Percentiles rank a stretch among this genome's conserved stretches.
phyloP scores from a whole-genome alignment of 768 basidiomycete genomes.

The Hericium coralloides region DNA sequence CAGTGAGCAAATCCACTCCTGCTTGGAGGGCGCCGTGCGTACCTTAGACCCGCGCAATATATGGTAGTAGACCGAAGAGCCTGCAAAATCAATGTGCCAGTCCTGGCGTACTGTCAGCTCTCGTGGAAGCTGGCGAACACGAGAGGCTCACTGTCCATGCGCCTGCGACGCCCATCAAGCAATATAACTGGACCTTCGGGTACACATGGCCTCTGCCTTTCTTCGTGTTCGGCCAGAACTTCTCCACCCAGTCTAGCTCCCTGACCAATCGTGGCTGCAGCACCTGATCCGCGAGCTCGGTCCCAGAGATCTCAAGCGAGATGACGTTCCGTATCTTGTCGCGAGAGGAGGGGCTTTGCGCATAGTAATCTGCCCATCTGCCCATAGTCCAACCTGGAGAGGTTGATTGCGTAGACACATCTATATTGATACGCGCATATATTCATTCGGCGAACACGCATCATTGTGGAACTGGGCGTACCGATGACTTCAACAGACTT shows the following conservation, averaged over 20 bases:
- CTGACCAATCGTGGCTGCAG: slow-evolving; percentile 76
- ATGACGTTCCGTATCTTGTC: slow-evolving; percentile 95
- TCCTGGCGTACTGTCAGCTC: slow-evolving; percentile 43
- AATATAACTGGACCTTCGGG: slow-evolving; percentile 94
- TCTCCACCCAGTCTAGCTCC: slow-evolving; percentile 96
- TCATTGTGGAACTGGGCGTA: slow-evolving; percentile 23
- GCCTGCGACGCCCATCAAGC: slow-evolving; percentile 88
- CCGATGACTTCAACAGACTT: slow-evolving; percentile 88
- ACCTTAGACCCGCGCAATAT: slow-evolving; percentile 83
- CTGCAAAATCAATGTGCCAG: slow-evolving; percentile 98
- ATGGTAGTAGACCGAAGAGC: slow-evolving; percentile 96
- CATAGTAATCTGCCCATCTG: slow-evolving; percentile 86
- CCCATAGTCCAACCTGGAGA: slow-evolving; percentile 83
- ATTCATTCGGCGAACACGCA: slow-evolving; percentile 2
- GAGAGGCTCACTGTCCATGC: slow-evolving; percentile 79
- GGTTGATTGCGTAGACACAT: slow-evolving; percentile 84
- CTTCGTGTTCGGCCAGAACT: slow-evolving; percentile 80
- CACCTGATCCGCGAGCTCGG: slow-evolving; percentile 68
- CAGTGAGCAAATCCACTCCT: background rate
- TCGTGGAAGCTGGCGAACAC: background rate
- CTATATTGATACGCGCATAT: slow-evolving; percentile 26
- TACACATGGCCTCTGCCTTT: slow-evolving; percentile 62
- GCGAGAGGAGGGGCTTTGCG: slow-evolving; percentile 51
- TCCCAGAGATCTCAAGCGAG: slow-evolving; percentile 87
- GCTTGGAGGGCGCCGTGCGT: slow-evolving; percentile 7